phyloP scores from a whole-genome alignment of 805 yeast genomes.

The Teunomyces kruisii region DNA sequence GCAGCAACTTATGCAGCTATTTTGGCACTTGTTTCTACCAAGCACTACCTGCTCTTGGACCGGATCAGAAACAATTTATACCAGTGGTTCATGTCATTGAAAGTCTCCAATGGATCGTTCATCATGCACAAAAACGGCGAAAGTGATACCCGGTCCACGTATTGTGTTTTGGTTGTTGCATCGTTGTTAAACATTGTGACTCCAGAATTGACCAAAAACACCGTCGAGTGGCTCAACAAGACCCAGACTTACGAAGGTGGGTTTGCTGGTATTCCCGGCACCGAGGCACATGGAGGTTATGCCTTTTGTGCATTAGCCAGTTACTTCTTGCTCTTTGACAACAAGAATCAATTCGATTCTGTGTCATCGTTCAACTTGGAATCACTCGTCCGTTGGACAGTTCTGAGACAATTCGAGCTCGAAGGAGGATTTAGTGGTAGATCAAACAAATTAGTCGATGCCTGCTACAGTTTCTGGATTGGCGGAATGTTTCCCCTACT shows the following conservation, averaged over 20 bases:
- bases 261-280: conserved; percentile 73
- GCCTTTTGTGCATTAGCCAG: conserved; percentile 80
- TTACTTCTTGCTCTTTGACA: conserved; percentile 49
- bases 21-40: conserved; percentile 56
- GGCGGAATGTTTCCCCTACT: conserved; percentile 73
- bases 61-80: conserved; percentile 42
- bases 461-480: conserved; percentile 95
- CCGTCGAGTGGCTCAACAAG: conserved; percentile 55
- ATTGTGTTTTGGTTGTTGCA: conserved; percentile 80
- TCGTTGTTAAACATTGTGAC: conserved; percentile 63
- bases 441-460: conserved; percentile 90
- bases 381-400: conserved; percentile 62
- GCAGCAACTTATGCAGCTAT: conserved; percentile 84
- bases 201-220: conserved; percentile 53
- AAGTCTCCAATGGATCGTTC: conserved; percentile 74
- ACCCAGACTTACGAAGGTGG: conserved; percentile 98
- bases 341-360: conserved; percentile 26
- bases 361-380: conserved; percentile 38
- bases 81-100: conserved; percentile 65
- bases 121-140: conserved; percentile 78
- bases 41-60: conserved; percentile 33
- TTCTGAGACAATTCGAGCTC: conserved; percentile 61
- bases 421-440: conserved; percentile 92
- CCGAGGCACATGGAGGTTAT: conserved; percentile 97
- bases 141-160: conserved; percentile 78